Percentiles rank a stretch among this genome's conserved stretches.
These are phyloP conservation scores for Blastobotrys malaysiensis DNA, from an alignment of 1,139 yeast genomes.

Conservation along the genomic window DNA sequence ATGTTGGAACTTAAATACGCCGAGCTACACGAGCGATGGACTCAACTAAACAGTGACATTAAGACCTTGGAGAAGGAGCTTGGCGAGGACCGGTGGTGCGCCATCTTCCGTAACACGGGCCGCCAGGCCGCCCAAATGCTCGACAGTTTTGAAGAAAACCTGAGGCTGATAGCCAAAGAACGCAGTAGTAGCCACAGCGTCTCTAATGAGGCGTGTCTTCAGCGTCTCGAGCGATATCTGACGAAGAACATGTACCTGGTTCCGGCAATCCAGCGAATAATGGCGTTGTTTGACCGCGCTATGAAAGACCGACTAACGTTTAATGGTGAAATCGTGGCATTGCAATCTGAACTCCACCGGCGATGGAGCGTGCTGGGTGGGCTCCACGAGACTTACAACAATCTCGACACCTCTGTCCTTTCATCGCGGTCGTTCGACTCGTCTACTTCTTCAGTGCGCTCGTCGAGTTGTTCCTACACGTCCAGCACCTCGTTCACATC, in stretches of 20 bases:
- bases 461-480: not conserved
- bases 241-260: conserved; percentile 20
- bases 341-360: conserved; percentile 18
- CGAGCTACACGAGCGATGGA: conserved; percentile 39
- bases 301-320: conserved; percentile 19
- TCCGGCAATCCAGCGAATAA: conserved; percentile 18
- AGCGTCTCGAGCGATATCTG: conserved; percentile 15
- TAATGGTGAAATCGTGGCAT: conserved; percentile 17
- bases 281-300: conserved; percentile 22
- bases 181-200: conserved; percentile 11
- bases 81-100: conserved; percentile 52
- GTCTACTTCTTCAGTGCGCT: not conserved
- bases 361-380: conserved; percentile 15
- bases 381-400: not conserved
- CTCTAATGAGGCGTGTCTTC: conserved; percentile 4
- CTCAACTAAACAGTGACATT: conserved; percentile 39
- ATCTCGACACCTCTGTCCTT: not conserved
- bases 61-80: conserved; percentile 41
- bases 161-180: conserved; percentile 13
- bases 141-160: conserved; percentile 18
- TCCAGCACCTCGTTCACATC: not conserved
- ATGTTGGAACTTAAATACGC: conserved; percentile 40
- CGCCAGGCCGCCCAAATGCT: conserved; percentile 23
- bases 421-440: not conserved
- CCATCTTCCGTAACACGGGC: conserved; percentile 23